phyloP scores from a whole-genome alignment of 163 green algal genomes.

The Chlorella variabilis region DNA sequence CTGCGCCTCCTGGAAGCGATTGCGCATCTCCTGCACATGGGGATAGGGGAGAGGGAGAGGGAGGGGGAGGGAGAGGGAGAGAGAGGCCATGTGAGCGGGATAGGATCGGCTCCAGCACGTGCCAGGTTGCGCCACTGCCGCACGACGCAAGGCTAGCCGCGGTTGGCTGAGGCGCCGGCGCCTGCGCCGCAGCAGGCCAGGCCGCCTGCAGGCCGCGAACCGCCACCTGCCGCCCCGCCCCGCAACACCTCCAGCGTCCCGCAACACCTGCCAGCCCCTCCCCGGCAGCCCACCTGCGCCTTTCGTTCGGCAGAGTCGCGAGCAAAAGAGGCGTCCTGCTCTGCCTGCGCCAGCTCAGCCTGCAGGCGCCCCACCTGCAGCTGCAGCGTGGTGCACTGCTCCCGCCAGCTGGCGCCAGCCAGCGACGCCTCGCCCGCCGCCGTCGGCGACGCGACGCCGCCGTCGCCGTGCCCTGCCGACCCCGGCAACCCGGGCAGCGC shows the following conservation, averaged over 20 bases:
- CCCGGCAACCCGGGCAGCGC: not conserved
- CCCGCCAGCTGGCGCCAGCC: conserved; percentile 2
- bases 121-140: no score
- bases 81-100: no score
- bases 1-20: conserved; percentile 25
- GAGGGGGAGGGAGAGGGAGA: no score
- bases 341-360: conserved; percentile 20
- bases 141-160: no score
- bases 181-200: no score
- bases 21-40: conserved; percentile 48
- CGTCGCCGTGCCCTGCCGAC: not conserved
- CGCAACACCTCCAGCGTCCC: not conserved
- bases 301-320: conserved; percentile 31
- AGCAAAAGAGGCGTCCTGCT: conserved; percentile 10
- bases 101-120: no score
- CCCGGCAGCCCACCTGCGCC: conserved; percentile 40
- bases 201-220: no score
- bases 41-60: no score
- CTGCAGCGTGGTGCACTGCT: conserved; percentile 29
- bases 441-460: not conserved
- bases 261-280: no score
- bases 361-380: conserved; percentile 27
- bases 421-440: not conserved
- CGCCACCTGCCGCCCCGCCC: not conserved
- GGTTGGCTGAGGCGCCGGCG: no score